These are phyloP conservation scores for Henningerozyma blattae DNA, from an alignment of 805 yeast genomes.

Conservation along the genomic window DNA sequence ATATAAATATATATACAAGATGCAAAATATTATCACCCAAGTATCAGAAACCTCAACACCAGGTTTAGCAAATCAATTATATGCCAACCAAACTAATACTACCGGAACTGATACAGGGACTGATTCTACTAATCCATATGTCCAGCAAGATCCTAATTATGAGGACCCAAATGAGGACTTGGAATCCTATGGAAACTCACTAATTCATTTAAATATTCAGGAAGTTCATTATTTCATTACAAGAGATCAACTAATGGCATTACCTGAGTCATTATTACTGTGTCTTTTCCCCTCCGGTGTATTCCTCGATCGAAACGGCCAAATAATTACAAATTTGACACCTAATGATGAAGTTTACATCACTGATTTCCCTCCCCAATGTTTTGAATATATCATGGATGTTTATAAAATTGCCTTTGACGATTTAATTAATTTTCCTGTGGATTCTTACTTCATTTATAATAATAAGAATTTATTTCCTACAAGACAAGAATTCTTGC, in stretches of 20 bases:
- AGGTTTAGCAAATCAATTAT: constrained; percentile 1
- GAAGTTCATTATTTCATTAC: constrained; percentile 66
- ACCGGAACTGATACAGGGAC: constrained; percentile 1
- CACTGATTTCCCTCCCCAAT: constrained; percentile 66
- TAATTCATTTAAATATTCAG: constrained; percentile 66
- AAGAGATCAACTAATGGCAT: constrained; percentile 77
- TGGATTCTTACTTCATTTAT: constrained; percentile 4
- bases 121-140: constrained; percentile 2
- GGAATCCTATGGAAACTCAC: constrained; percentile 32
- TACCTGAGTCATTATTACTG: constrained; percentile 81
- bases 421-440: constrained; percentile 34
- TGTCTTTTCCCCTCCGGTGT: constrained; percentile 89
- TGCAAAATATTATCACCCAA: constrained; percentile 52
- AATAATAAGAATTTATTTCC: not conserved
- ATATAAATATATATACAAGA: too few species aligned
- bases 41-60: constrained; percentile 35
- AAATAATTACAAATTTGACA: constrained; percentile 64
- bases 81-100: constrained; percentile 1
- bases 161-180: constrained; percentile 22
- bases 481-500: not conserved
- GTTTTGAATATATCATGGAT: constrained; percentile 73
- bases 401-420: constrained; percentile 59
- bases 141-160: too few species aligned
- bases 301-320: constrained; percentile 64
- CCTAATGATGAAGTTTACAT: constrained; percentile 73